Conservation (phyloP, 225 moss, liverwort and hornwort species). For the Straminergon stramineum region DNA sequence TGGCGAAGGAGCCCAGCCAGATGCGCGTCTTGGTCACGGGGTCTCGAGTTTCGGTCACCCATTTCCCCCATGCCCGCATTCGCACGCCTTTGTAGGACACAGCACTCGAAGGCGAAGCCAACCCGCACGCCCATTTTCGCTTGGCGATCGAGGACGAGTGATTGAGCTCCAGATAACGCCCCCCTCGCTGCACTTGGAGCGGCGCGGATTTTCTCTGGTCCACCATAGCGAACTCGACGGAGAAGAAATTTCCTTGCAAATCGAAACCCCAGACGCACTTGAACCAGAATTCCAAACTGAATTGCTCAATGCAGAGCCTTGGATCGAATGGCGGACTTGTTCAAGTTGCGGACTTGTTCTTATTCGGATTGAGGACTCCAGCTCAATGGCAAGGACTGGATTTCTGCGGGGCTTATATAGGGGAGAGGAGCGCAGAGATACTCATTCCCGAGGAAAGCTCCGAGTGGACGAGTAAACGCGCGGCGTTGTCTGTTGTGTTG, state of each 20-base stretch:
- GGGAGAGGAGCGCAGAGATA: not conserved
- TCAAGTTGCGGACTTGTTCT: no score
- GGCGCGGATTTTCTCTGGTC: not conserved
- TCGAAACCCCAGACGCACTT: not conserved
- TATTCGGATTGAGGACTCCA: not conserved
- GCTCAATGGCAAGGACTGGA: not conserved
- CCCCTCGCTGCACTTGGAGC: not conserved
- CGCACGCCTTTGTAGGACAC: conserved; percentile 25
- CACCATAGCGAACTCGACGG: conserved; percentile 10
- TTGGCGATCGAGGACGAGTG: not conserved
- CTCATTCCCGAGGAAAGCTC: not conserved
- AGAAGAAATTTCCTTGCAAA: not conserved
- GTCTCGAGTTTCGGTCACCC: conserved; percentile 33
- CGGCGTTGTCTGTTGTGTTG: not conserved
- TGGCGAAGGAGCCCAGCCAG: conserved; percentile 39
- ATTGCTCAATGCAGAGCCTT: not conserved
- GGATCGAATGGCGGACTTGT: not conserved
- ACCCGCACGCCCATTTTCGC: not conserved
- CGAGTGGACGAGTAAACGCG: not conserved
- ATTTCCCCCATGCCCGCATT: conserved; percentile 46
- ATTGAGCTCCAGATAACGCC: not conserved
- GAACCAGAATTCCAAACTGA: not conserved
- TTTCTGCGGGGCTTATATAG: not conserved
- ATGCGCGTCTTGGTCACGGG: conserved; percentile 31
- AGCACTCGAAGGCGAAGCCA: not conserved